Evolutionary conservation across 2,329 filamentous ascomycete species (phyloP), one percentile per base, ranked within the genome.

Genomic region (Karstenula rhodostoma): DNA sequence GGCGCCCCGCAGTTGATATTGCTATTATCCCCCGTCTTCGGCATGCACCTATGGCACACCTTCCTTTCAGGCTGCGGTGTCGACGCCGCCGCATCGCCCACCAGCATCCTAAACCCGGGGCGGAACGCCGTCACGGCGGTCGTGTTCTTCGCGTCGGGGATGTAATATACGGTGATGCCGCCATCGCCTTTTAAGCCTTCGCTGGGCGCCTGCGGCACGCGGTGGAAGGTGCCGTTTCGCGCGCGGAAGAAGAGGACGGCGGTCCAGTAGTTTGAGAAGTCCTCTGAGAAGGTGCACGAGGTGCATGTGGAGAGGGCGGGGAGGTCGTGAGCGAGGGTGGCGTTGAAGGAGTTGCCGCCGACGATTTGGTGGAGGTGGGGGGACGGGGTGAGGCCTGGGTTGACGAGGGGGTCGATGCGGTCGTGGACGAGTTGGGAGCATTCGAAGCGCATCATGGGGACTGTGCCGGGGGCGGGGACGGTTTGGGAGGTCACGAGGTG

Each of bases 121-220:
- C 90, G 90, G 81, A 93, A 93, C 13, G 90, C 82, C n/a, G 87
- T 82, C 67, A 69, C 65, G 2, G 35, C 48, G 15, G 58, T 56
- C 15, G 52, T 33, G 25, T 69, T 69, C 10, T 61, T 57, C 3
- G 60, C 48, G 8, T 53, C 55, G 2, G 71, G 61, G 35, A 70
- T 73, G 47, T 74, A 74, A 50, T 74, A 74, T 3, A 74, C 66
- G 4, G 68, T 72, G 15, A 74, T 69, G 13, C 71, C 71, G n/a
- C 61, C 71, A 10, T 58, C 61, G 2, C 67, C 68, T 12, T 56
- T 58, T 4, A 74, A 59, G 8, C 64, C 62, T 32, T 67, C 62
- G 32, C 48, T 63, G 40, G 52, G 40, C 13, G 64, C 56, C 52
- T 73, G 71, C 33, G 64, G 61, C 7, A 74, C 71, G 15, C 71